A percentile compares a stretch with the other conserved stretches of the same genome.
phyloP scores from a whole-genome alignment of 352 stramenopile genomes.

The Phytopythium helicoides region DNA sequence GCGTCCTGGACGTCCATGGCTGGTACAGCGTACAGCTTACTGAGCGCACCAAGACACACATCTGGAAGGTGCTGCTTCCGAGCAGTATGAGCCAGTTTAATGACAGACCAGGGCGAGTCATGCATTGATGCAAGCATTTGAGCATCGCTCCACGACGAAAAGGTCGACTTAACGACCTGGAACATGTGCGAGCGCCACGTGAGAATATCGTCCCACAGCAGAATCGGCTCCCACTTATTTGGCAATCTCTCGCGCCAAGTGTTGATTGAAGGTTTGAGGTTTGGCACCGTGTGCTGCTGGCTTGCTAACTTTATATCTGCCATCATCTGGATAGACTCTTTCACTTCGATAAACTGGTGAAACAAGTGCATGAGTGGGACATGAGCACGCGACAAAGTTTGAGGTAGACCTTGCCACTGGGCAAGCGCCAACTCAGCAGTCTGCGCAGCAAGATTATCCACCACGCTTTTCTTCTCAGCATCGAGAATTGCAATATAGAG shows the following conservation, averaged over 20 bases:
- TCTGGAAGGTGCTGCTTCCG: slow-evolving; percentile 89
- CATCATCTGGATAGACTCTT: slow-evolving; percentile 93
- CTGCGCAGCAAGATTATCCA: slow-evolving; percentile 67
- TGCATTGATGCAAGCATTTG: slow-evolving; percentile 90
- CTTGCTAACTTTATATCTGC: slow-evolving; percentile 83
- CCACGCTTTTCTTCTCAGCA: slow-evolving; percentile 65
- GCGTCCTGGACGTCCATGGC: slow-evolving; percentile 93
- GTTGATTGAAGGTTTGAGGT: slow-evolving; percentile 91
- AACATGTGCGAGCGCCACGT: slow-evolving; percentile 94
- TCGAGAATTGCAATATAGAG: slow-evolving; percentile 90
- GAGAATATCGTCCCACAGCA: slow-evolving; percentile 92
- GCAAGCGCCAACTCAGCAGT: slow-evolving; percentile 81
- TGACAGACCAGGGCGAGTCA: slow-evolving; percentile 91
- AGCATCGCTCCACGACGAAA: slow-evolving; percentile 79
- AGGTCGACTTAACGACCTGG: slow-evolving; percentile 87
- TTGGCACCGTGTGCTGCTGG: slow-evolving; percentile 74
- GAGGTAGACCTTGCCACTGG: slow-evolving; percentile 88
- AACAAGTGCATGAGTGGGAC: slow-evolving; percentile 86
- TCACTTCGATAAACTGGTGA: slow-evolving; percentile 92
- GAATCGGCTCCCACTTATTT: slow-evolving; percentile 93
- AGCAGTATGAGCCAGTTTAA: slow-evolving; percentile 89
- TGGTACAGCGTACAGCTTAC: slow-evolving; percentile 85
- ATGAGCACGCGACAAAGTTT: slow-evolving; percentile 72
- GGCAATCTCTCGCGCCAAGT: slow-evolving; percentile 91
- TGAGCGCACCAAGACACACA: slow-evolving; percentile 81